These are phyloP conservation scores for Sphaerulina musiva DNA, from an alignment of 2,329 filamentous ascomycete species.

Conservation along the genomic window DNA sequence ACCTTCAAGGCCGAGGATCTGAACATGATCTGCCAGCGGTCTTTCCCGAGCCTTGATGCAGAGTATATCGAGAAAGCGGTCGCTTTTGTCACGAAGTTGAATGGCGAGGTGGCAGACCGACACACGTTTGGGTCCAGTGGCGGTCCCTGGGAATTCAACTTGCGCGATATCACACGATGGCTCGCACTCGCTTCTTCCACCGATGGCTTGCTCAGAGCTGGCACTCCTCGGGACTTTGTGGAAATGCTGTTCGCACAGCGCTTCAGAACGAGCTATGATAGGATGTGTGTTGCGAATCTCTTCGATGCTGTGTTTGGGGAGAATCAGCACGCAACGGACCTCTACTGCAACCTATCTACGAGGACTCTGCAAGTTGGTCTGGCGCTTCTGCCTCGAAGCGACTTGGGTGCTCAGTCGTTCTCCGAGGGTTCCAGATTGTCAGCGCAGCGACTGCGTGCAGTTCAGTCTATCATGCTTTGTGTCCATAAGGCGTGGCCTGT, in stretches of 20 bases:
- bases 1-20: constrained; percentile 77
- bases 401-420: constrained; percentile 5
- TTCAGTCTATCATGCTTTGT: constrained; percentile 83
- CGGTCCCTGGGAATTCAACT: constrained; percentile 91
- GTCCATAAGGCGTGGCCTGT: constrained; percentile 81
- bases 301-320: constrained; percentile 59
- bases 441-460: constrained; percentile 55
- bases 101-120: constrained; percentile 59
- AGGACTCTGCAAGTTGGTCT: constrained; percentile 71
- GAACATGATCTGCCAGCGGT: constrained; percentile 69
- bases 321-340: constrained; percentile 44
- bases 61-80: constrained; percentile 63
- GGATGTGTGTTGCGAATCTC: constrained; percentile 56
- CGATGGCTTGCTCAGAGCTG: constrained; percentile 55
- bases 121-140: constrained; percentile 51
- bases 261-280: constrained; percentile 69
- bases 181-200: constrained; percentile 61
- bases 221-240: constrained; percentile 64
- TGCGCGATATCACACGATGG: constrained; percentile 87
- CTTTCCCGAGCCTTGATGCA: constrained; percentile 59
- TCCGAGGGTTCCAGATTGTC: not conserved
- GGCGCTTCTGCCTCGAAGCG: constrained; percentile 59
- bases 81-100: constrained; percentile 71
- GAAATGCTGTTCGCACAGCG: constrained; percentile 78
- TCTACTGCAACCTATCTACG: constrained; percentile 64